Percentiles rank a stretch among this genome's conserved stretches.
Conservation (phyloP, 331 rosid species). For the Rosa hybrid region DNA sequence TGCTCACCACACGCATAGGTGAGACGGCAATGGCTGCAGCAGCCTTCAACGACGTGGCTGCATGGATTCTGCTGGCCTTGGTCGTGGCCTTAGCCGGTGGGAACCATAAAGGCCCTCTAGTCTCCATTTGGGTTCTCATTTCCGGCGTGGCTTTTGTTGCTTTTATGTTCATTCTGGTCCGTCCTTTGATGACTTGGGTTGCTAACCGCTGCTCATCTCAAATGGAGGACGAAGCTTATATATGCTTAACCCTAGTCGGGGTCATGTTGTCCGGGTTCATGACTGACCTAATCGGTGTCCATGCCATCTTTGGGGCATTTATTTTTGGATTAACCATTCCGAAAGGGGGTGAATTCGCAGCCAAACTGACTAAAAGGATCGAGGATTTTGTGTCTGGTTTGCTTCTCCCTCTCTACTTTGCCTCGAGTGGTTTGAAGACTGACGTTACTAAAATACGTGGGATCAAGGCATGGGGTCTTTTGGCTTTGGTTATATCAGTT, state of each 20-base stretch:
- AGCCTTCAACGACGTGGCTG: slow-evolving; percentile 55
- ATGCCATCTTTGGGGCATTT: slow-evolving; percentile 54
- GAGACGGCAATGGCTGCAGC: slow-evolving; percentile 59
- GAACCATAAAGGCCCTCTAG: slow-evolving; percentile 30
- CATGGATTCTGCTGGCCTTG: slow-evolving; percentile 53
- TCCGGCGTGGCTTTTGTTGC: slow-evolving; percentile 38
- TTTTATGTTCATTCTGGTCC: slow-evolving; percentile 33
- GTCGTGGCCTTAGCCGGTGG: slow-evolving; percentile 44
- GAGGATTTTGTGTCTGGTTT: slow-evolving; percentile 50
- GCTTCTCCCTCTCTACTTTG: slow-evolving; percentile 57
- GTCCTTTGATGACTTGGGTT: slow-evolving; percentile 24
- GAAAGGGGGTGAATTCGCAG: slow-evolving; percentile 42
- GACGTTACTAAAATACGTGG: slow-evolving; percentile 36
- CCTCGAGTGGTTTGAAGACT: slow-evolving; percentile 56
- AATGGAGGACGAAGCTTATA: slow-evolving; percentile 20
- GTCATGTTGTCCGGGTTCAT: slow-evolving; percentile 45
- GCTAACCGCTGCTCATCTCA: not conserved
- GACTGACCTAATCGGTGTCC: slow-evolving; percentile 53
- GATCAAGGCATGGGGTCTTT: slow-evolving; percentile 41
- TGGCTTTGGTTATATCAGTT: slow-evolving; percentile 30
- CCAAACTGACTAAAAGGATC: slow-evolving; percentile 33
- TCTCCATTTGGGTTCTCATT: slow-evolving; percentile 39
- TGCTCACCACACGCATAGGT: slow-evolving; percentile 47
- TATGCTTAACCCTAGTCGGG: slow-evolving; percentile 41
- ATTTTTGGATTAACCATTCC: slow-evolving; percentile 52